Percentiles rank a stretch among this genome's conserved stretches.
Evolutionary conservation across 2,329 filamentous ascomycete species (phyloP).

Genomic region (Colletotrichum musae): DNA sequence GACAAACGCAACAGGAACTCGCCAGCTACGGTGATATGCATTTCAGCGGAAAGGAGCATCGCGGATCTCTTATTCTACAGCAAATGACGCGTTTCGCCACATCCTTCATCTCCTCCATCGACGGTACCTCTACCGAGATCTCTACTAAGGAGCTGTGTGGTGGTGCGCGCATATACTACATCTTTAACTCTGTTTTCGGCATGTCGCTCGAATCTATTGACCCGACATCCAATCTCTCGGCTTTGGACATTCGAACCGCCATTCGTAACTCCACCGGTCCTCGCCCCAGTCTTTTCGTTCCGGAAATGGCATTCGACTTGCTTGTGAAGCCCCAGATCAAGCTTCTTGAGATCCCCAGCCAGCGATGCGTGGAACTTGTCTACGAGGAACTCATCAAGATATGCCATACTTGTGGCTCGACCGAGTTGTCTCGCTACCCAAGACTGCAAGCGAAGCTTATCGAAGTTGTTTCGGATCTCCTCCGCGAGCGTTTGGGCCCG

Average conservation of each 20-base stretch:
- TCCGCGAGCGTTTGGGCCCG: conserved; percentile 92
- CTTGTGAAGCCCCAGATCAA: conserved; percentile 99
- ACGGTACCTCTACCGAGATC: conserved; percentile 98
- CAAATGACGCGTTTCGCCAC: conserved; percentile 98
- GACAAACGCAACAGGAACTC: conserved; percentile 98
- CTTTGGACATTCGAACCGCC: conserved; percentile 94
- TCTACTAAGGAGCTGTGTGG: conserved; percentile 98
- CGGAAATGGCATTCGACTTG: conserved; percentile 96
- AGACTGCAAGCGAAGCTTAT: conserved; percentile 96
- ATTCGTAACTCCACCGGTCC: conserved; percentile 98
- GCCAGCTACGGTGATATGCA: conserved; percentile 98
- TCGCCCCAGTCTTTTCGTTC: conserved; percentile 94
- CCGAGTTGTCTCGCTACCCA: conserved; percentile 91
- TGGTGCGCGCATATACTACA: conserved; percentile 96
- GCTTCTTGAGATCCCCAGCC: conserved; percentile 92
- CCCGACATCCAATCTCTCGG: conserved; percentile 93
- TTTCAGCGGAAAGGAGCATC: conserved; percentile 96
- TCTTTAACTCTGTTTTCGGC: conserved; percentile 98
- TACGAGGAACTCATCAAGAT: conserved; percentile 99
- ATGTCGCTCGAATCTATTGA: conserved; percentile 97
- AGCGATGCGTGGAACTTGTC: conserved; percentile 96
- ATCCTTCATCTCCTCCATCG: conserved; percentile 98
- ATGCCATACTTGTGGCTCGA: conserved; percentile 97
- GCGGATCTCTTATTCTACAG: conserved; percentile 93
- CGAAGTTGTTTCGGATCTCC: conserved; percentile 95